phyloP scores from a whole-genome alignment of 805 yeast genomes.

The Myxozyma neglecta region DNA sequence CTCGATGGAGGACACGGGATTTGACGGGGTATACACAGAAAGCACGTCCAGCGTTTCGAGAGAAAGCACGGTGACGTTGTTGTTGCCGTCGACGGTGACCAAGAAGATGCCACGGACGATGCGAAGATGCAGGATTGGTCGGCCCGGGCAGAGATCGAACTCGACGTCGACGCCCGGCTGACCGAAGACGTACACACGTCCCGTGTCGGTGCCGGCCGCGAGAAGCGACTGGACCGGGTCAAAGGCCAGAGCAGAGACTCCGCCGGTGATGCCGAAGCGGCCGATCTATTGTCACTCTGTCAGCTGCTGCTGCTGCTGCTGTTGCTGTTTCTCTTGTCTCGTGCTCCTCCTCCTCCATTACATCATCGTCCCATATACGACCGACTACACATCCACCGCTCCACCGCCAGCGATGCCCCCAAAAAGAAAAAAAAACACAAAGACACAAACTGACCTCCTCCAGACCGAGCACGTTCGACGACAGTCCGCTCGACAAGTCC shows the following conservation, averaged over 20 bases:
- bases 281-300: conserved; percentile 33
- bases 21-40: conserved; percentile 61
- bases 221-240: conserved; percentile 87
- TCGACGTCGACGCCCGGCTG: conserved; percentile 75
- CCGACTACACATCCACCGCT: too few species aligned
- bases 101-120: conserved; percentile 82
- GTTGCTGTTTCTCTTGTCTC: too few species aligned
- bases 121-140: conserved; percentile 53
- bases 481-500: conserved; percentile 39
- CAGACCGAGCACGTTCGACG: conserved; percentile 36
- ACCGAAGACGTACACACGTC: conserved; percentile 78
- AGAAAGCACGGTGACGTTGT: conserved; percentile 67
- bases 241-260: conserved; percentile 65
- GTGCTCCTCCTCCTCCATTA: too few species aligned
- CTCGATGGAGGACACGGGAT: conserved; percentile 65
- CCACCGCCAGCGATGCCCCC: background rate
- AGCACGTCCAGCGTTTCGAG: conserved; percentile 62
- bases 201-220: conserved; percentile 73
- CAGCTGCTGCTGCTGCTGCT: too few species aligned
- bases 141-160: conserved; percentile 53
- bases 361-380: too few species aligned
- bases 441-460: conserved; percentile 35
- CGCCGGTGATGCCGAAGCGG: conserved; percentile 63
- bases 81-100: conserved; percentile 64
- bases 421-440: background rate